Percentiles rank a stretch among this genome's conserved stretches.
Evolutionary conservation across 2,329 filamentous ascomycete genomes (phyloP).

Genomic region (Monosporascus sp.): DNA sequence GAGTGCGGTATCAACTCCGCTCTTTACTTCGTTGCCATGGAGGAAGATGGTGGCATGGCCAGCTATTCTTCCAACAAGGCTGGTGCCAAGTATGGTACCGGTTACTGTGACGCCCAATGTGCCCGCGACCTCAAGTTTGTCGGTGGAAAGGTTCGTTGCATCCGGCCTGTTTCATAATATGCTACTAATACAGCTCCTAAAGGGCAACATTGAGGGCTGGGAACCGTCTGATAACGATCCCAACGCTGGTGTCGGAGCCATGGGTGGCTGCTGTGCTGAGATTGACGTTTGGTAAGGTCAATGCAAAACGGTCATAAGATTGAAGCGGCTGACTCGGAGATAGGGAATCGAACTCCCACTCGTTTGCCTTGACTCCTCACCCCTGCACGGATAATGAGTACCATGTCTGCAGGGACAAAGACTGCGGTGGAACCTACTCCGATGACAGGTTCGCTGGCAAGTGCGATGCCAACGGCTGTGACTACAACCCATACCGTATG

Average conservation of each 20-base stretch:
- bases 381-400: constrained; percentile 46
- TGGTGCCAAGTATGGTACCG: constrained; percentile 45
- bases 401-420: constrained; percentile 39
- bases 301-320: neutral
- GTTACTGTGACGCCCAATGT: constrained; percentile 49
- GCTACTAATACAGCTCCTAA: constrained; percentile 1
- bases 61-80: constrained; percentile 42
- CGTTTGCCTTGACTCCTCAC: constrained; percentile 57
- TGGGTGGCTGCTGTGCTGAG: constrained; percentile 53
- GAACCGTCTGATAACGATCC: constrained; percentile 41
- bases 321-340: constrained; percentile 4
- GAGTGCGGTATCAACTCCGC: constrained; percentile 60
- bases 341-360: constrained; percentile 53
- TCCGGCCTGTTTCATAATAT: neutral
- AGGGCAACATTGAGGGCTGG: constrained; percentile 45
- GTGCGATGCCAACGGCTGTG: constrained; percentile 61
- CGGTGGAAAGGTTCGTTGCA: constrained; percentile 32
- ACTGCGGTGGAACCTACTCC: constrained; percentile 43
- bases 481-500: constrained; percentile 63
- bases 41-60: constrained; percentile 45
- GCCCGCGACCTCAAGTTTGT: constrained; percentile 47
- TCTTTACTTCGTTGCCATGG: constrained; percentile 53
- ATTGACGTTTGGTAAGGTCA: constrained; percentile 50
- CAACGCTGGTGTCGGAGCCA: constrained; percentile 44
- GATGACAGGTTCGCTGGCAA: constrained; percentile 49